Conservation (phyloP, 2,329 filamentous ascomycete genomes). For the Pseudogymnoascus sp. region DNA sequence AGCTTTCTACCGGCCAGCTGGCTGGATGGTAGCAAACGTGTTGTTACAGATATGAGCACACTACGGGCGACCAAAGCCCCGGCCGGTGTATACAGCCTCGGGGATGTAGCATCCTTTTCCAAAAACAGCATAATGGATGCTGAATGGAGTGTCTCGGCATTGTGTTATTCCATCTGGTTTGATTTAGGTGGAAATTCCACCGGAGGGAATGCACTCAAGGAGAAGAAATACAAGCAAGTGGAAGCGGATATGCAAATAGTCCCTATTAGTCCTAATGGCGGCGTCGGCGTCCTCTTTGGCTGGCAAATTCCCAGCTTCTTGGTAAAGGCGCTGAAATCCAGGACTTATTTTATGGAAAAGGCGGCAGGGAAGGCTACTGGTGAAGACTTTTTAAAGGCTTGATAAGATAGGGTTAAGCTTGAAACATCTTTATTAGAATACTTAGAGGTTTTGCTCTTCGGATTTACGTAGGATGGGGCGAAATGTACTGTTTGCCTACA, state of each 20-base stretch:
- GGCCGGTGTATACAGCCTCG: background rate
- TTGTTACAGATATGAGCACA: background rate
- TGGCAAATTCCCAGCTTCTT: background rate
- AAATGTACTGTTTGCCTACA: too few species aligned
- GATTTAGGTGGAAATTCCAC: background rate
- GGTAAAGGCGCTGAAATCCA: background rate
- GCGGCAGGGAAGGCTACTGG: background rate
- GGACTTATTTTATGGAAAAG: background rate
- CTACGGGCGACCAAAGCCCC: too few species aligned
- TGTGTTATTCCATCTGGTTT: background rate
- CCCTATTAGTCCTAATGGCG: background rate
- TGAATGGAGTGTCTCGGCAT: background rate
- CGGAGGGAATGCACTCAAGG: too few species aligned
- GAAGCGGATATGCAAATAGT: background rate
- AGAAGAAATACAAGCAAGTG: background rate
- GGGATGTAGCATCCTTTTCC: background rate
- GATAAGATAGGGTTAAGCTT: background rate
- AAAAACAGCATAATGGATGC: background rate
- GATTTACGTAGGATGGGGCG: too few species aligned
- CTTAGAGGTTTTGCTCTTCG: too few species aligned
- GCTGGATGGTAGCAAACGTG: background rate
- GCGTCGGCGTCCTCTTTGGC: background rate
- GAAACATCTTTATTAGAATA: too few species aligned
- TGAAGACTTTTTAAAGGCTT: background rate
- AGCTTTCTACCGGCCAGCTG: background rate